A percentile compares a stretch with the other conserved stretches of the same genome.
Conservation (phyloP, 768 basidiomycete genomes). For the Phanerochaete carnosa region DNA sequence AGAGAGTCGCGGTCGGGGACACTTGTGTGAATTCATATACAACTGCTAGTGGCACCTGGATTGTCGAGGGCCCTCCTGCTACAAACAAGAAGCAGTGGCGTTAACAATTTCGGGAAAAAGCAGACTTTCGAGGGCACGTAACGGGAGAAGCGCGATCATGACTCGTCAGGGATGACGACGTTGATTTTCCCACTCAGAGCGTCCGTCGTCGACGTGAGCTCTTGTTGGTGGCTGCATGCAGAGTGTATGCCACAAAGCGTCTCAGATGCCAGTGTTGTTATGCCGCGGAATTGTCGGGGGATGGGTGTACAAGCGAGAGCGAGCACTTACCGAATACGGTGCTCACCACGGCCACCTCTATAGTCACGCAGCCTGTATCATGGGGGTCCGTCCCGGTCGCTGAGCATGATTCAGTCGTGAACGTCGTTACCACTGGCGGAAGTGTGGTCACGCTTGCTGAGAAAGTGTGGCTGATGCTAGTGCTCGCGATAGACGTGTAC, state of each 20-base stretch:
- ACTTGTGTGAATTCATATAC: conserved; percentile 30
- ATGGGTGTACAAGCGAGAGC: background rate
- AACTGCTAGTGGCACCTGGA: conserved; percentile 40
- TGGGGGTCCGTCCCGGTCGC: conserved; percentile 22
- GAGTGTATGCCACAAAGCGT: background rate
- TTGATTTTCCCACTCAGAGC: conserved; percentile 12
- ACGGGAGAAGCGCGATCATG: conserved; percentile 10
- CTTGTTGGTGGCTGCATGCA: background rate
- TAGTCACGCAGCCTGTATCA: conserved; percentile 28
- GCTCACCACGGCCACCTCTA: conserved; percentile 23
- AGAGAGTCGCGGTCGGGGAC: conserved; percentile 36
- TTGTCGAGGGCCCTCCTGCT: conserved; percentile 27
- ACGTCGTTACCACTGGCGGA: conserved; percentile 32
- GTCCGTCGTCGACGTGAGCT: conserved; percentile 13
- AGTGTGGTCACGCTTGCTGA: conserved; percentile 31
- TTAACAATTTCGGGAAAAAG: conserved; percentile 1
- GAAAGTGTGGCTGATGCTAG: conserved; percentile 33
- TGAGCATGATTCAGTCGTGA: conserved; percentile 29
- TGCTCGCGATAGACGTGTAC: conserved; percentile 35
- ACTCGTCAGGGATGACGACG: background rate
- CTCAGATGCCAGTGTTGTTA: background rate
- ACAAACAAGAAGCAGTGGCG: background rate
- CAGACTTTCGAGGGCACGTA: background rate
- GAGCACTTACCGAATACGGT: conserved; percentile 33
- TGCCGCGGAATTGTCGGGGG: background rate